Conservation (phyloP, 2,329 filamentous ascomycete genomes). For the Fusarium xyrophilum region DNA sequence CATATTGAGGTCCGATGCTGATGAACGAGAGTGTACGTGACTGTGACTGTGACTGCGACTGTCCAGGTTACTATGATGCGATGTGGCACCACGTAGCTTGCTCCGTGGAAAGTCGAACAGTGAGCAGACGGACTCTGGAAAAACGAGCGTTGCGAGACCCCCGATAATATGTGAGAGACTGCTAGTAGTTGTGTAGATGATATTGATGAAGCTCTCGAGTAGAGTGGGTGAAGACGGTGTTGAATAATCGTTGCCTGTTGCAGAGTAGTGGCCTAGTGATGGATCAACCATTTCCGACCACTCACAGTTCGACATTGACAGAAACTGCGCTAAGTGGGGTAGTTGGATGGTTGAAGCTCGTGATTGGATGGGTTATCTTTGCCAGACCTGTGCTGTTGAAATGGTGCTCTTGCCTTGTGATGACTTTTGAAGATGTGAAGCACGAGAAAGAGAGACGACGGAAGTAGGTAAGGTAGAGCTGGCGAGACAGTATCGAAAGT, state of each 20-base stretch:
- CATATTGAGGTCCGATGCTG: slow-evolving; percentile 34
- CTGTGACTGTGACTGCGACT: background rate
- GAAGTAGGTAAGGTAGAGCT: background rate
- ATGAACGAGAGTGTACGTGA: background rate
- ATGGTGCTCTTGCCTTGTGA: background rate
- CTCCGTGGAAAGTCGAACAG: background rate
- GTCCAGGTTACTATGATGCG: slow-evolving; percentile 6
- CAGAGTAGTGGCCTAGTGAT: background rate
- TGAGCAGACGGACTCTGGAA: background rate
- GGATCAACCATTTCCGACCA: slow-evolving; percentile 1
- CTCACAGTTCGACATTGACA: background rate
- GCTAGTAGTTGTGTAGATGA: slow-evolving; percentile 3
- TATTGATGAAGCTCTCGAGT: background rate
- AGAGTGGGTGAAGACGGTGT: slow-evolving; percentile 8
- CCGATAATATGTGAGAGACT: slow-evolving; percentile 3
- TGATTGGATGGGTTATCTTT: slow-evolving; percentile 1
- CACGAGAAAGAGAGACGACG: background rate
- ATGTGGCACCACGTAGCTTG: background rate
- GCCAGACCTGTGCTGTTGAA: background rate
- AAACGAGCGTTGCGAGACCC: slow-evolving; percentile 15
- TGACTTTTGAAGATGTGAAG: background rate
- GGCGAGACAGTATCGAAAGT: background rate
- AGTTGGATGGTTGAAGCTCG: background rate
- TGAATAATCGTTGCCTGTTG: slow-evolving; percentile 11
- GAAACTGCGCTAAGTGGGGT: slow-evolving; percentile 7